Conservation (phyloP, 768 basidiomycete genomes). For the Psilocybe sp. region DNA sequence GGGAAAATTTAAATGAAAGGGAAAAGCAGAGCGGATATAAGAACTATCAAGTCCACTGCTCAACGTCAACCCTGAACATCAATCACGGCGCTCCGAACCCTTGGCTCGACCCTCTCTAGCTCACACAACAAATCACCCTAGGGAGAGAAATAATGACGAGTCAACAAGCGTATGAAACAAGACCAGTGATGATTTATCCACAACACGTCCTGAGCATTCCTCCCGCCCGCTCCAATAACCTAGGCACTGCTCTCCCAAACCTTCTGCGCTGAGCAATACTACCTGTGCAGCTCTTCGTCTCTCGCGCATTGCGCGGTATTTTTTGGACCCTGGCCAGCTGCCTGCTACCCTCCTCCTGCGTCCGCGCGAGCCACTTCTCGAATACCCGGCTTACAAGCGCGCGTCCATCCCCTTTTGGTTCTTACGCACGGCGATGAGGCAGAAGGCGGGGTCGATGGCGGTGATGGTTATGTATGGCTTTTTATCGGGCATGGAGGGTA, state of each 20-base stretch:
- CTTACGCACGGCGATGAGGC: slow-evolving; percentile 31
- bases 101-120: too few relatives aligned
- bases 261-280: background rate
- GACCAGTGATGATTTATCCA: background rate
- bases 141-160: too few relatives aligned
- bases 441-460: slow-evolving; percentile 42
- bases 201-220: background rate
- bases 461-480: slow-evolving; percentile 28
- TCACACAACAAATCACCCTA: too few relatives aligned
- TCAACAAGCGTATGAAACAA: too few relatives aligned
- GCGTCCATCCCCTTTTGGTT: slow-evolving; percentile 14
- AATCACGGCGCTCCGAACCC: too few relatives aligned
- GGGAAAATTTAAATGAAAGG: too few relatives aligned
- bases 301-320: too few relatives aligned
- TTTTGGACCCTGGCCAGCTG: slow-evolving; percentile 28
- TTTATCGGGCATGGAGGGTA: slow-evolving; percentile 12
- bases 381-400: slow-evolving; percentile 19
- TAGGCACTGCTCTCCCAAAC: background rate
- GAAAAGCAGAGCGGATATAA: too few relatives aligned
- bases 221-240: background rate
- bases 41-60: too few relatives aligned
- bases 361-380: slow-evolving; percentile 30
- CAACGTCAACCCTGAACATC: too few relatives aligned
- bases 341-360: slow-evolving; percentile 35
- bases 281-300: background rate